Percentiles rank a stretch among this genome's conserved stretches.
phyloP scores from a whole-genome alignment of 805 yeast species.

The Saturnispora halmiae region DNA sequence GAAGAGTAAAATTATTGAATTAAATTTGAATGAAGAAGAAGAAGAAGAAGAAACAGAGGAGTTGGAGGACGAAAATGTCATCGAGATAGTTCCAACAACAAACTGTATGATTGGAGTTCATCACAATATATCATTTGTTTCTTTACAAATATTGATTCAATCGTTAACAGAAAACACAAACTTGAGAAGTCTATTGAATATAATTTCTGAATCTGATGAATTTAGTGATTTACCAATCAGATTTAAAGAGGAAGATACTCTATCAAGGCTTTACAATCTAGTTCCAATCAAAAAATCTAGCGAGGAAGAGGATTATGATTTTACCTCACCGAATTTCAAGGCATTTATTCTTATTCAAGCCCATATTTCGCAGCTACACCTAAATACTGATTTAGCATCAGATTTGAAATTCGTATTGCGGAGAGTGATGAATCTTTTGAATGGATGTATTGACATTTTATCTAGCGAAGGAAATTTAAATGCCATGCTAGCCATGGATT shows the following conservation, averaged over 20 bases:
- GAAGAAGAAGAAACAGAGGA: conserved; percentile 18
- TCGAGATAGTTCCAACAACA: conserved; percentile 49
- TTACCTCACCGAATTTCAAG: conserved; percentile 53
- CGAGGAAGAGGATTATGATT: conserved; percentile 18
- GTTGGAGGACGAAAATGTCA: conserved; percentile 32
- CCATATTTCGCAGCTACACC: conserved; percentile 55
- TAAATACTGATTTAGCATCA: conserved; percentile 51
- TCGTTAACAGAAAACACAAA: conserved; percentile 48
- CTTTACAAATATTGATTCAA: conserved; percentile 52
- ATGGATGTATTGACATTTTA: conserved; percentile 65
- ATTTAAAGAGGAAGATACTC: conserved; percentile 42
- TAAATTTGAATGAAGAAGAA: conserved; percentile 34
- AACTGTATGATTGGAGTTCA: conserved; percentile 71
- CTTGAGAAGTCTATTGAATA: conserved; percentile 53
- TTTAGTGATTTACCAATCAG: conserved; percentile 59
- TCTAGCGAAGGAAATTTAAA: conserved; percentile 74
- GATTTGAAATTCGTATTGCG: conserved; percentile 51
- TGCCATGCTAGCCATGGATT: conserved; percentile 76
- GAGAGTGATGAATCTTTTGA: conserved; percentile 41
- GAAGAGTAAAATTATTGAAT: conserved; percentile 53
- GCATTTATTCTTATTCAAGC: conserved; percentile 73
- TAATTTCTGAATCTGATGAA: conserved; percentile 60
- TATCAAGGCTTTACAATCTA: conserved; percentile 44
- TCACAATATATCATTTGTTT: conserved; percentile 52
- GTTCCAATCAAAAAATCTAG: conserved; percentile 64